These are phyloP conservation scores for Saccharomyces hybrid DNA, from an alignment of 1,139 yeast species.

Conservation along the genomic window DNA sequence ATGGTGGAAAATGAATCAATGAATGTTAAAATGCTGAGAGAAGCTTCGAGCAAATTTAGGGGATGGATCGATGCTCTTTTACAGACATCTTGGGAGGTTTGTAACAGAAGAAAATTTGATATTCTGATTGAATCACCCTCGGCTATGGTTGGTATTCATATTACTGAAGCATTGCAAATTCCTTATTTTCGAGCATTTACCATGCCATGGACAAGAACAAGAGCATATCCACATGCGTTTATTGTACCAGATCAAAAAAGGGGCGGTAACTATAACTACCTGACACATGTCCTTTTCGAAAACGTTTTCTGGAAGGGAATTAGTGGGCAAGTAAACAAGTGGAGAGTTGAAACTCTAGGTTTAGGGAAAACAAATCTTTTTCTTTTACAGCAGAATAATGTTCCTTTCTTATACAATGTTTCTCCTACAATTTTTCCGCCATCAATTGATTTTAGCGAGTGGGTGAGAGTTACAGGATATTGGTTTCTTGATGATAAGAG, in stretches of 20 bases:
- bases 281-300: constrained; percentile 89
- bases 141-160: constrained; percentile 91
- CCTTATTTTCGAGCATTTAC: constrained; percentile 95
- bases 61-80: constrained; percentile 75
- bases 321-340: constrained; percentile 76
- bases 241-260: constrained; percentile 88
- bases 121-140: constrained; percentile 88
- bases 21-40: constrained; percentile 74
- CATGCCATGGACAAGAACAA: constrained; percentile 96
- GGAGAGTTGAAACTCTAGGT: constrained; percentile 66
- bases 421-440: constrained; percentile 88
- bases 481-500: constrained; percentile 81
- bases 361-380: constrained; percentile 65
- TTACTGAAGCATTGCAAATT: constrained; percentile 83
- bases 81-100: constrained; percentile 71
- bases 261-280: constrained; percentile 86
- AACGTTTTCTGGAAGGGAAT: constrained; percentile 92
- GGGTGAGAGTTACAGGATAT: constrained; percentile 92
- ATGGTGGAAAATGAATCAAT: constrained; percentile 90
- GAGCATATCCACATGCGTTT: constrained; percentile 95
- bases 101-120: constrained; percentile 60
- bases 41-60: constrained; percentile 70
- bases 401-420: constrained; percentile 84
- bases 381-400: constrained; percentile 63
- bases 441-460: constrained; percentile 85